Evolutionary conservation across 2,329 filamentous ascomycete genomes (phyloP), one percentile per base, ranked within the genome.

Genomic region (Fusarium sp.): DNA sequence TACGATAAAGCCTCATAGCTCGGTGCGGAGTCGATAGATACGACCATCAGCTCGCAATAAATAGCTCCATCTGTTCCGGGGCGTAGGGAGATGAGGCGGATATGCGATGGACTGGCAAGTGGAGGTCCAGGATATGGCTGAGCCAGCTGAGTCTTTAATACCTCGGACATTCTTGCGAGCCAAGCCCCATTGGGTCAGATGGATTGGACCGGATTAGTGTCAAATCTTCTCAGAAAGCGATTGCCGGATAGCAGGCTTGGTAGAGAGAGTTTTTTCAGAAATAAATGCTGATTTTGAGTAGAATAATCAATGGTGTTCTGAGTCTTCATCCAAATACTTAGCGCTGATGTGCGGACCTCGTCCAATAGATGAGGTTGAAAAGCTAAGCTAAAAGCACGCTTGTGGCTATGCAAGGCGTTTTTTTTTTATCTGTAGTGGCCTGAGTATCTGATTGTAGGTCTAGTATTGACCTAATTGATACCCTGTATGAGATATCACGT

Each of bases 111-210:
- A 12, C 49, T 38, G 1, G 9, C 12, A 1, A 61, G 39, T 3
- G 49, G 4, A 10, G 25, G 39, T 18, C 59, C 59, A 4, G 59
- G 59, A 33, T 56, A 61, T 33, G 21, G 19, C 19, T 31, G 37
- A 15, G 18, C 27, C 27, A 25, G 12, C 21, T 3, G 12, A 16
- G 10, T 25, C 9, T 6, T 7, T 2, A 5, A 8, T 23, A 11
- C 29, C 5, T 16, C 5, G 1, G 27, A 27, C 38, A 45, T 56
- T 5, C 11, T 23, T 49, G n/a, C 16, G 10, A 33, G 15, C 5
- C 15, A 5, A n/a, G 1, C 2, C 3, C 7, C 7, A 29, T 7
- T 18, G 0, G 29, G 21, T 10, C 4, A 5, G 11, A 18, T 33
- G 16, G 14, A 10, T 49, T 23, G 16, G 8, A 4, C 16, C 4